Conservation (phyloP, 805 yeast genomes). For the Yamadazyma nakazawae region DNA sequence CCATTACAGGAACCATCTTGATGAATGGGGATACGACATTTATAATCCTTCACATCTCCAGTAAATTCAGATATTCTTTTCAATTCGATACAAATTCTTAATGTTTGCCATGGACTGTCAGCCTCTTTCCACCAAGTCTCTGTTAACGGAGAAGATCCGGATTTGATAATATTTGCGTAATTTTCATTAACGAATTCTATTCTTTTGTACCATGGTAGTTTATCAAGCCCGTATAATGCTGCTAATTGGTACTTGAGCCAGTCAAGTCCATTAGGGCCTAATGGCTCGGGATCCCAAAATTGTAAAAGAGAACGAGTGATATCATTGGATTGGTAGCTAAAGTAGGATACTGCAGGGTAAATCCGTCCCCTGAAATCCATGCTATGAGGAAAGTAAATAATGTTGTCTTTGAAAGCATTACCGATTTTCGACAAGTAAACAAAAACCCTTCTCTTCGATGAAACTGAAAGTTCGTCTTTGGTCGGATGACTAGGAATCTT, state of each 20-base stretch:
- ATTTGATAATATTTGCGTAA: constrained; percentile 19
- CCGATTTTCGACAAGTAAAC: constrained; percentile 21
- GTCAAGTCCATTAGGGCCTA: constrained; percentile 32
- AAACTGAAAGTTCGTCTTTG: constrained; percentile 12
- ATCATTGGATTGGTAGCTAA: constrained; percentile 37
- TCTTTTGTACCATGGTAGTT: constrained; percentile 24
- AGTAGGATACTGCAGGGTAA: constrained; percentile 35
- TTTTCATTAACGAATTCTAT: constrained; percentile 24
- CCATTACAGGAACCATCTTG: constrained; percentile 48
- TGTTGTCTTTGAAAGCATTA: constrained; percentile 22
- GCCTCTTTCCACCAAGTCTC: constrained; percentile 36
- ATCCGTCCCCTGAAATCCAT: constrained; percentile 42
- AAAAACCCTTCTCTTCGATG: constrained; percentile 19
- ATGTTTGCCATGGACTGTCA: constrained; percentile 40
- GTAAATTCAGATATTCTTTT: constrained; percentile 15
- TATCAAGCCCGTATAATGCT: constrained; percentile 29
- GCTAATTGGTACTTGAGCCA: constrained; percentile 42
- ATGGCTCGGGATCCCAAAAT: constrained; percentile 36
- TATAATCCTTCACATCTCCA: constrained; percentile 17
- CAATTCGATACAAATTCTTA: constrained; percentile 35
- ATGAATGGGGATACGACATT: constrained; percentile 35
- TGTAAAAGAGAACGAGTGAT: constrained; percentile 29
- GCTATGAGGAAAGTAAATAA: constrained; percentile 35
- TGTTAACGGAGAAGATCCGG: constrained; percentile 27
- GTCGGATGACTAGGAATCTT: not conserved